Evolutionary conservation across 768 basidiomycete species (phyloP).

Genomic region (Serendipita sp.): DNA sequence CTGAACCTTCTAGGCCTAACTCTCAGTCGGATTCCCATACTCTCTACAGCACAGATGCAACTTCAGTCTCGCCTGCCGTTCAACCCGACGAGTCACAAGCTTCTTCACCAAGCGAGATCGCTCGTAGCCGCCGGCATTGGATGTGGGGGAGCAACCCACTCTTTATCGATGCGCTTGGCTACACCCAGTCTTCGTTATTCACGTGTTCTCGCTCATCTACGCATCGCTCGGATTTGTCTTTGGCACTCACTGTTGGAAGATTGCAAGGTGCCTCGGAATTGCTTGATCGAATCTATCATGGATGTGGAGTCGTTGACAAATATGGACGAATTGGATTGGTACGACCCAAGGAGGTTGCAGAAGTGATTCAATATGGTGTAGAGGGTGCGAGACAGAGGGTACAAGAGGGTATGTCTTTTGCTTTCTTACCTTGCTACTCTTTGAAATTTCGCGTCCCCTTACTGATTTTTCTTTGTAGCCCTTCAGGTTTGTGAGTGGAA

Average conservation of each 20-base stretch:
- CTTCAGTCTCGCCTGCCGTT: too few species aligned
- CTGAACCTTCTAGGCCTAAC: neutral
- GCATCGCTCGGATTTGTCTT: neutral
- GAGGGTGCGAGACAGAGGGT: neutral
- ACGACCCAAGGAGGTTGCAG: neutral
- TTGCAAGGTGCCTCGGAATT: neutral
- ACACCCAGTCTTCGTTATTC: neutral
- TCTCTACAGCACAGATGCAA: too few species aligned
- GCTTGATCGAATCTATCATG: neutral
- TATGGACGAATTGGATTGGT: neutral
- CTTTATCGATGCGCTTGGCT: neutral
- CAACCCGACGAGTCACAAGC: neutral
- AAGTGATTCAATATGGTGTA: neutral
- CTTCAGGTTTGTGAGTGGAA: slow-evolving; percentile 5
- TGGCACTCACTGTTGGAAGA: neutral
- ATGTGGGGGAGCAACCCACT: neutral
- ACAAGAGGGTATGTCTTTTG: neutral
- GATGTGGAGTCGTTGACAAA: too few species aligned
- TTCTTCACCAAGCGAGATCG: neutral
- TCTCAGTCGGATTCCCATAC: neutral
- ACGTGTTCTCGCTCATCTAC: neutral
- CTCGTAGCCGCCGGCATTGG: neutral
- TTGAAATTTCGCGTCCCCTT: neutral
- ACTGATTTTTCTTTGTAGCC: neutral
- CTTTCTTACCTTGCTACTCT: neutral